phyloP scores from a whole-genome alignment of 495 filamentous ascomycete genomes.

The Podospora fimiseda region DNA sequence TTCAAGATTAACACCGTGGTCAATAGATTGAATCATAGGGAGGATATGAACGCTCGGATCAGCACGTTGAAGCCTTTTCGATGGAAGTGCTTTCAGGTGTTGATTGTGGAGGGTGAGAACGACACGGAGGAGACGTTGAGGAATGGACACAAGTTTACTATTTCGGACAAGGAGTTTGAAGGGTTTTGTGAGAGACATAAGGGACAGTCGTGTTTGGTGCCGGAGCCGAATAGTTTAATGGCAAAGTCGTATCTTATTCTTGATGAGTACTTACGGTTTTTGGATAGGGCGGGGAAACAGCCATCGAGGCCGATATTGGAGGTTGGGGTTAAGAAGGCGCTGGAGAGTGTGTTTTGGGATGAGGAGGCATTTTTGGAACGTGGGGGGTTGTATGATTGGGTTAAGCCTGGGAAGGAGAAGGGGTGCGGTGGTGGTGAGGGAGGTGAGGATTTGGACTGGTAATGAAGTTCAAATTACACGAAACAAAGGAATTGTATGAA shows the following conservation, averaged over 20 bases:
- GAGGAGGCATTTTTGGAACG: constrained; percentile 40
- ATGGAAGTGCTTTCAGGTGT: constrained; percentile 55
- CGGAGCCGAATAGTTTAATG: constrained; percentile 50
- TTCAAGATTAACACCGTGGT: constrained; percentile 59
- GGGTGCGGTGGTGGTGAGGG: background rate
- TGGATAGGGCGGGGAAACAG: constrained; percentile 43
- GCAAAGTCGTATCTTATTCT: constrained; percentile 46
- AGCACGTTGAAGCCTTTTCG: constrained; percentile 42
- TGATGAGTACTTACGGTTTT: constrained; percentile 51
- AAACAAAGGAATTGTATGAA: too few species aligned
- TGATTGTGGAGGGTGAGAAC: constrained; percentile 52
- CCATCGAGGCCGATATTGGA: constrained; percentile 41
- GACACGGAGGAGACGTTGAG: constrained; percentile 38
- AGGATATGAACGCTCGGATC: constrained; percentile 49
- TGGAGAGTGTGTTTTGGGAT: constrained; percentile 48
- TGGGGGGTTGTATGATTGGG: constrained; percentile 52
- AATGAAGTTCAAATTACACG: too few species aligned
- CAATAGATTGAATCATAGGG: constrained; percentile 42
- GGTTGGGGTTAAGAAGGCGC: constrained; percentile 44
- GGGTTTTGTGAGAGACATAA: constrained; percentile 44
- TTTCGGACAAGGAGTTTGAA: constrained; percentile 44
- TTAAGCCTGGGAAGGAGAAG: constrained; percentile 8
- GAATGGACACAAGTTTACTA: constrained; percentile 42
- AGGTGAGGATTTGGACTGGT: background rate
- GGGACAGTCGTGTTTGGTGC: constrained; percentile 37